Conservation (phyloP, 2,329 filamentous ascomycete genomes). For the Catunica adiposa region DNA sequence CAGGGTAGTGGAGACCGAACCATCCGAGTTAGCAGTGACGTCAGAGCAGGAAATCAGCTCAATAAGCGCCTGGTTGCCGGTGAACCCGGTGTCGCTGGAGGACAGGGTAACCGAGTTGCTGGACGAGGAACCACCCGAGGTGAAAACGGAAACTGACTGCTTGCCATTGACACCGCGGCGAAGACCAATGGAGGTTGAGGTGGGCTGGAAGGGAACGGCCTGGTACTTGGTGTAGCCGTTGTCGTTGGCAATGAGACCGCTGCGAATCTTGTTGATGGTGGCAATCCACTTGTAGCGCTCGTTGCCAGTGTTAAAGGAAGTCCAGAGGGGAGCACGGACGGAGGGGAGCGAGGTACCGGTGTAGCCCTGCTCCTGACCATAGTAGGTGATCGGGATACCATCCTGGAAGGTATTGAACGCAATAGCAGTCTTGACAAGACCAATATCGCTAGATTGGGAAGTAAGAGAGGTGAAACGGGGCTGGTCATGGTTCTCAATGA, state of each 20-base stretch:
- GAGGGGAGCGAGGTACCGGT: conserved; percentile 28
- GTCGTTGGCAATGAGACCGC: conserved; percentile 12
- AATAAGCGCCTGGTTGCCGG: conserved; percentile 12
- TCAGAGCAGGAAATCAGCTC: conserved; percentile 13
- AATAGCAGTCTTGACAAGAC: conserved; percentile 31
- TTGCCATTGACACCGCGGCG: conserved; percentile 13
- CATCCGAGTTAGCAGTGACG: conserved; percentile 12
- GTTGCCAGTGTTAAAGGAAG: conserved; percentile 10
- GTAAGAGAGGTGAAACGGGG: conserved; percentile 31
- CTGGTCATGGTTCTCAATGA: conserved; percentile 49
- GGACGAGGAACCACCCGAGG: conserved; percentile 12
- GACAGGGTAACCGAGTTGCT: conserved; percentile 13
- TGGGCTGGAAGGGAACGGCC: conserved; percentile 14
- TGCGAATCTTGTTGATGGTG: conserved; percentile 11
- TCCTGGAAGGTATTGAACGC: conserved; percentile 21
- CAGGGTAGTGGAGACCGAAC: conserved; percentile 12
- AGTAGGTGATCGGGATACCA: conserved; percentile 42
- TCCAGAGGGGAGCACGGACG: conserved; percentile 14
- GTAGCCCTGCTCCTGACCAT: conserved; percentile 46
- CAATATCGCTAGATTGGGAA: conserved; percentile 31
- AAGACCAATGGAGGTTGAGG: conserved; percentile 12
- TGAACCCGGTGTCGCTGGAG: conserved; percentile 12
- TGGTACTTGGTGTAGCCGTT: conserved; percentile 11
- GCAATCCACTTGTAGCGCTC: conserved; percentile 14
- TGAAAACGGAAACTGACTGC: conserved; percentile 15